Evolutionary conservation across 2,329 filamentous ascomycete species (phyloP).

Genomic region (Colletotrichum sp.): DNA sequence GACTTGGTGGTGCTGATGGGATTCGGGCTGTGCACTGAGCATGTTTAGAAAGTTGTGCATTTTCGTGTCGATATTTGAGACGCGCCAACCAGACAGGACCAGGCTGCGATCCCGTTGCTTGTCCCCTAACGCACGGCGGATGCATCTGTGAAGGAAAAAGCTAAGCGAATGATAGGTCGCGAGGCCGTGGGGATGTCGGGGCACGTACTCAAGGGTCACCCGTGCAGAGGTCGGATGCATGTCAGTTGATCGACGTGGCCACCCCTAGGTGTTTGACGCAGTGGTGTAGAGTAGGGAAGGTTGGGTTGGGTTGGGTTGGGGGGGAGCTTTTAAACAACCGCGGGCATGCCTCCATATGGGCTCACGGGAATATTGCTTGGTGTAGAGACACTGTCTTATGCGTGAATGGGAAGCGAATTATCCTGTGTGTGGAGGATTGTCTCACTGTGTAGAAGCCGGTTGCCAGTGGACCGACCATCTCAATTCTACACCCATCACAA

Average conservation of each 20-base stretch:
- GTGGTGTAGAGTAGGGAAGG: neutral
- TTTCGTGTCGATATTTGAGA: constrained; percentile 6
- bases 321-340: neutral
- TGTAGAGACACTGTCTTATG: neutral
- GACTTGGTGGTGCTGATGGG: neutral
- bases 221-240: neutral
- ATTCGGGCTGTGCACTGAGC: neutral
- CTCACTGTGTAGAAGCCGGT: neutral
- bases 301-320: neutral
- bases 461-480: neutral
- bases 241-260: constrained; percentile 6
- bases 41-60: neutral
- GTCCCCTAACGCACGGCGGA: neutral
- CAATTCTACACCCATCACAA: neutral
- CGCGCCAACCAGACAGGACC: neutral
- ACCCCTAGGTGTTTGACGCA: constrained; percentile 11
- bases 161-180: neutral
- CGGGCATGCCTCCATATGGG: neutral
- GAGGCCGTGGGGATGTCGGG: neutral
- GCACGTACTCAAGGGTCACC: neutral
- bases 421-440: neutral
- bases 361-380: neutral
- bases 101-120: neutral
- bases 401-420: neutral
- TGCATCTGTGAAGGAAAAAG: neutral